Conservation (phyloP, 2,329 filamentous ascomycete genomes). For the Epicoccum sorghinum region DNA sequence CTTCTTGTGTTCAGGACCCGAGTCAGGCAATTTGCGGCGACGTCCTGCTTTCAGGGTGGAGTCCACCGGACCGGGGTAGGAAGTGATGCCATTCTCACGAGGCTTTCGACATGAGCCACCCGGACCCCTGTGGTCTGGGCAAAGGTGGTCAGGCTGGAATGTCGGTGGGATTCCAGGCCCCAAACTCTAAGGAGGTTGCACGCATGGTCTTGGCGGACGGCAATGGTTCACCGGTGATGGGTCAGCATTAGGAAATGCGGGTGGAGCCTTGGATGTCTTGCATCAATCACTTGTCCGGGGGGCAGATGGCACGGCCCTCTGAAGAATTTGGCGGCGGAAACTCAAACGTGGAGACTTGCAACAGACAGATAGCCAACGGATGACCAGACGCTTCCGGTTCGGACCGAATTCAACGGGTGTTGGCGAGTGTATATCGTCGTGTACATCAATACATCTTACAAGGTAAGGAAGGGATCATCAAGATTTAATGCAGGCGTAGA, state of each 20-base stretch:
- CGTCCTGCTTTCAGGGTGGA: no score
- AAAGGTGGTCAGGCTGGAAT: neutral
- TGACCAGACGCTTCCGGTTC: neutral
- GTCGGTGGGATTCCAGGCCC: neutral
- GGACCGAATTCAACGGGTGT: conserved; percentile 2
- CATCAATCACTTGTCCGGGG: neutral
- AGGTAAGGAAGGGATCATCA: neutral
- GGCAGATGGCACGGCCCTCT: neutral
- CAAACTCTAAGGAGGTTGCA: conserved; percentile 4
- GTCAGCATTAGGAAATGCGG: neutral
- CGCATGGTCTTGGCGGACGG: neutral
- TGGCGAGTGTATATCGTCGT: neutral
- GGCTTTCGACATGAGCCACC: neutral
- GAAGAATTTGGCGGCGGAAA: neutral
- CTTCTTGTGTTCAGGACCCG: neutral
- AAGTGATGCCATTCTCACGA: no score
- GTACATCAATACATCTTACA: neutral
- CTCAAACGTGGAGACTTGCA: neutral
- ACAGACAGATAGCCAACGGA: neutral
- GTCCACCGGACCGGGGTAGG: no score
- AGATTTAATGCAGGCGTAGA: neutral
- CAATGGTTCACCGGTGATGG: neutral
- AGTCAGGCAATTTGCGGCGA: neutral
- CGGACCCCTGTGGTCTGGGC: neutral
- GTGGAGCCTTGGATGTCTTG: neutral